Conservation (phyloP, 177 flowering plant species). For the Tripterygium wilfordii region DNA sequence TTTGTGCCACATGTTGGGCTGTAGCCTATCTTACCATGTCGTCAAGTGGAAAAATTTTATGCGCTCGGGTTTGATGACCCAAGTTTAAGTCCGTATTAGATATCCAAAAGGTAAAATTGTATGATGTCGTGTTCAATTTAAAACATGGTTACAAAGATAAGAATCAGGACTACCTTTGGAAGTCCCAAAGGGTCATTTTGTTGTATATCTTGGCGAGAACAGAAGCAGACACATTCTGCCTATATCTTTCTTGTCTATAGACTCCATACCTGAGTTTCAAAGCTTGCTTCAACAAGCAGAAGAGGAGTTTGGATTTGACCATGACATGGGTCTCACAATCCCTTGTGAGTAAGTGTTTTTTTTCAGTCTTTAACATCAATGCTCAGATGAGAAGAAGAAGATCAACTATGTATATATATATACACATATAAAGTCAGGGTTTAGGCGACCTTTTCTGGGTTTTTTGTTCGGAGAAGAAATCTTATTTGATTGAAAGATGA, state of each 20-base stretch:
- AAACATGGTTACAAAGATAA: slow-evolving; percentile 30
- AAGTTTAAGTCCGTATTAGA: too few species aligned
- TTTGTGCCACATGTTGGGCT: too few species aligned
- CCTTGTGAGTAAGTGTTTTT: slow-evolving; percentile 51
- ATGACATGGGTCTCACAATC: slow-evolving; percentile 57
- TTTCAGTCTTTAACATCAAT: slow-evolving; percentile 43
- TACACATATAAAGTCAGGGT: too few species aligned
- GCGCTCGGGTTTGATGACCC: too few species aligned
- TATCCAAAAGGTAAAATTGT: too few species aligned
- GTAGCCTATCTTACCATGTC: too few species aligned
- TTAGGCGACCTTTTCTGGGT: neutral
- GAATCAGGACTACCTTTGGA: slow-evolving; percentile 35
- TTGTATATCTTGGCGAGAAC: slow-evolving; percentile 50
- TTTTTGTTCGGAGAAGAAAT: slow-evolving; percentile 10
- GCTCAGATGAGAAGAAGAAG: slow-evolving; percentile 26
- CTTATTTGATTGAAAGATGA: slow-evolving; percentile 9
- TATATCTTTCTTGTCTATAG: slow-evolving; percentile 36
- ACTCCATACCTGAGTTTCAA: slow-evolving; percentile 47
- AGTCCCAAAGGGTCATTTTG: slow-evolving; percentile 63
- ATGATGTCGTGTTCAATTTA: too few species aligned
- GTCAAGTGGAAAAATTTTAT: too few species aligned
- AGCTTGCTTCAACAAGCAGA: slow-evolving; percentile 44
- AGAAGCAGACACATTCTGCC: slow-evolving; percentile 51
- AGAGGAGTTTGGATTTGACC: slow-evolving; percentile 60
- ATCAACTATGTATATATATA: too few species aligned